Evolutionary conservation across 2,329 filamentous ascomycete genomes (phyloP).

Genomic region (Onygenales sp.): DNA sequence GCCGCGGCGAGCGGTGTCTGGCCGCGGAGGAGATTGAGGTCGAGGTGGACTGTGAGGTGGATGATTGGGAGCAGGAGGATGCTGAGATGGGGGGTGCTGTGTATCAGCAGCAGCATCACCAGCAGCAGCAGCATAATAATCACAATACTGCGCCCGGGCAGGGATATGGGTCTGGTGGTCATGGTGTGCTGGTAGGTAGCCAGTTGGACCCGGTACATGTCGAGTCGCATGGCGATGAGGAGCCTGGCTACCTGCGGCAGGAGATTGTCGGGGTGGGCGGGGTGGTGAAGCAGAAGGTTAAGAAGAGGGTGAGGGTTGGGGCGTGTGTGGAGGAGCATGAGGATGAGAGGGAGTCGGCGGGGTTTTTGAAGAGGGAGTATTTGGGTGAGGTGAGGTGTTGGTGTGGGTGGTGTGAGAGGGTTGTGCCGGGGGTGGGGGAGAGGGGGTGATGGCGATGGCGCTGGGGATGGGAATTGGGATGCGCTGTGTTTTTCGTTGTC

Average conservation of each 20-base stretch:
- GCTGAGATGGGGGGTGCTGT: constrained; percentile 10
- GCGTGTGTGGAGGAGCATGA: constrained; percentile 79
- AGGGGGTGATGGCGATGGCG: background rate
- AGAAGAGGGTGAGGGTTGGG: constrained; percentile 70
- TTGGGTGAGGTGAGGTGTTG: constrained; percentile 63
- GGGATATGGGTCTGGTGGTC: background rate
- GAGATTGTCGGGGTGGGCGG: constrained; percentile 90
- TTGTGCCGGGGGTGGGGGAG: constrained; percentile 54
- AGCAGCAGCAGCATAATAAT: constrained; percentile 5
- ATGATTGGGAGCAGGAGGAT: constrained; percentile 51
- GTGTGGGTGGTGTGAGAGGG: constrained; percentile 85
- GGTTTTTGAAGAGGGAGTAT: constrained; percentile 62
- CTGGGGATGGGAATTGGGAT: background rate
- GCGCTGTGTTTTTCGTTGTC: background rate
- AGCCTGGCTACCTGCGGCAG: constrained; percentile 68
- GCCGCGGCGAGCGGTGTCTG: constrained; percentile 66
- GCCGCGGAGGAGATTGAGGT: constrained; percentile 68
- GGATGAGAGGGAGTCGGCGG: constrained; percentile 59
- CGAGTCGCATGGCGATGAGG: constrained; percentile 26
- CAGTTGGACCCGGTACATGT: background rate
- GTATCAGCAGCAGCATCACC: constrained; percentile 9
- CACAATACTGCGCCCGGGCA: background rate
- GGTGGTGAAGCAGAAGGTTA: constrained; percentile 77
- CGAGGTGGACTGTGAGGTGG: constrained; percentile 77
- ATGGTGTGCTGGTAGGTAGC: background rate